Evolutionary conservation across 768 basidiomycete species (phyloP), one percentile per base, ranked within the genome.

Genomic region (Boletus barrowsii): DNA sequence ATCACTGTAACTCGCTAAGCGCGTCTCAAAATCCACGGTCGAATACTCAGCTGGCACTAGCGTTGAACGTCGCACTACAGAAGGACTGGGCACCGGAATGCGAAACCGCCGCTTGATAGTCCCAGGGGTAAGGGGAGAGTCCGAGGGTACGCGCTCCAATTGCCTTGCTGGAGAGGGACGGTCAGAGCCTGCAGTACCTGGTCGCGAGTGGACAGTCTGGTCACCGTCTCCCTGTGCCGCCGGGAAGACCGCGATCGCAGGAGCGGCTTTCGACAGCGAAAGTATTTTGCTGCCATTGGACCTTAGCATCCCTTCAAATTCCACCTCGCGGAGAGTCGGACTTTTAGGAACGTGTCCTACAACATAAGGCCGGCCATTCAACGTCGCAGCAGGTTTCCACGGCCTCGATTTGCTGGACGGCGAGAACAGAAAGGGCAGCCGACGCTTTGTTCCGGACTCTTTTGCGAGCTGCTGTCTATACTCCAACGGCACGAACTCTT

Each of bases 401-500:
- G 80, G 79, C 66, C 81, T 70, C 47, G 68, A 68, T 60, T 71
- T 70, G 61, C 68, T 69, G 29, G 78, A 75, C 20, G 79, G 70
- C 11, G 83, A 77, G 59, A 90, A 89, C 37, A 88, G 72, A 15
- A 85, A 84, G 4, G 86, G 86, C n/a, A 90, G 70, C 9, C 84
- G 83, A n/a, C 80, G 76, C 15, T 84, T 78, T 9, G 74, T 75
- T 0, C 78, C 73, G 4, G 80, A 76, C 15, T 78, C 75, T 7
- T 83, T 70, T 5, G 72, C 82, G 7, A 95, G 78, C 60, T 90
- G 86, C 42, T 89, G 84, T 5, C 90, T 78, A 63, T 93, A 93
- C 66, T 93, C 94, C 37, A 82, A 73, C 0, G 95, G 96, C 4
- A 99, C 93, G 51, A 92, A 90, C 70, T 98, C 97, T 71, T 99